Base-by-base conservation (phyloP, 2,329 filamentous ascomycete species). In the Diaporthe citriasiana region DNA sequence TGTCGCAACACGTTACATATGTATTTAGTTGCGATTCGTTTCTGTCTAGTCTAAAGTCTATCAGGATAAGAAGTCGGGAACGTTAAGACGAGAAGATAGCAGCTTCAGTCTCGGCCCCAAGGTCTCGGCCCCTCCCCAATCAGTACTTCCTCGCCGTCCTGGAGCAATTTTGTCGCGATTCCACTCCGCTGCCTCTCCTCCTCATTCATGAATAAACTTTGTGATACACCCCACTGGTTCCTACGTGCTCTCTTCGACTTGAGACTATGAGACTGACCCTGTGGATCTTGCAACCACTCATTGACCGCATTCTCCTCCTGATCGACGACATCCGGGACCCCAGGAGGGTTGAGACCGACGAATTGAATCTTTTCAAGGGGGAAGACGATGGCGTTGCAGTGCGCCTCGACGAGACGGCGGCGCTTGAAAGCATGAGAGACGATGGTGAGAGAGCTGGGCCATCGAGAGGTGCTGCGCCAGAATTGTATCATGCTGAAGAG, bases 401-500 rank as follows among this genome's bases (percentile, higher is more conserved):
- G 93, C 3, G 88, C 86, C 40, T 91, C 87, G 66, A 92, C 82
- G 33, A 94, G 89, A 1, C 93, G 87, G 12, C 83, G 80, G 22
- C 86, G 84, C 81, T 95, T 95, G 82, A 95, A 95, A 8, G 83
- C 89, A 79, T 94, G 92, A 77, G 91, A 92, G 53, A 95, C 85
- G 27, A 95, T 85, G 25, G 90, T 93, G 22, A 95, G 79, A 7
- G 82, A 83, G 1, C 71, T 68, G 0, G 93, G 93, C 87, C 92
- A 94, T 17, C 38, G 33, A 22, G 33, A 38, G 30, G 57, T 69
- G 12, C 53, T 47, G 4, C 87, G 85, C 76, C 93, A 86, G 79
- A 90, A 91, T 47, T 83, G 80, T 22, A 86, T 78, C 3, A 97
- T 85, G 17, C 93, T 93, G 81, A 95, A 95, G 22, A 97, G 83